A percentile compares a stretch with the other conserved stretches of the same genome.
phyloP scores from a whole-genome alignment of 805 yeast genomes.

The Metschnikowia peoriensis region DNA sequence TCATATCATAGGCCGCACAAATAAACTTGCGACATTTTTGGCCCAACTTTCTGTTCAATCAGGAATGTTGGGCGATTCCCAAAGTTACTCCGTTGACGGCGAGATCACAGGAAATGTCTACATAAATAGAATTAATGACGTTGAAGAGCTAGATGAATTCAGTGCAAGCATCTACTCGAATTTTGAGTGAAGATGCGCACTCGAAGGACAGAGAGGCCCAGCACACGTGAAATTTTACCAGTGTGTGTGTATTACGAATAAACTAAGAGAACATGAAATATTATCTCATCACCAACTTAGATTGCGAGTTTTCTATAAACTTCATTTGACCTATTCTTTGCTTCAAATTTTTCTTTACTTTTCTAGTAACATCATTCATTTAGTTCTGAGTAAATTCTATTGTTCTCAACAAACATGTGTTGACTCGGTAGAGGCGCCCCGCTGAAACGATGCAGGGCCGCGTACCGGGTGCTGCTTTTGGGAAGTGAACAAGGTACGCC shows the following conservation, averaged over 20 bases:
- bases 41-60: conserved; percentile 70
- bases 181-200: conserved; percentile 40
- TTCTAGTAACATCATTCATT: no score
- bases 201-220: neutral
- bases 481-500: neutral
- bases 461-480: neutral
- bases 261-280: neutral
- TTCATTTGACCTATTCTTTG: no score
- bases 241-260: neutral
- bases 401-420: neutral
- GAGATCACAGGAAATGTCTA: conserved; percentile 39
- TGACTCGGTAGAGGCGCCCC: neutral
- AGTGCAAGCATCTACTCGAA: conserved; percentile 90
- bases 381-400: no score
- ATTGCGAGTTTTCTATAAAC: no score
- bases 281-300: no score
- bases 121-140: conserved; percentile 35
- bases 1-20: conserved; percentile 15
- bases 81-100: conserved; percentile 25
- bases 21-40: conserved; percentile 60
- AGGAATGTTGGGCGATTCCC: conserved; percentile 47
- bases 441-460: neutral
- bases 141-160: conserved; percentile 73
- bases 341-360: no score
- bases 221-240: neutral